phyloP scores from a whole-genome alignment of 2,329 filamentous ascomycete genomes.

The Xylariaceae sp. region DNA sequence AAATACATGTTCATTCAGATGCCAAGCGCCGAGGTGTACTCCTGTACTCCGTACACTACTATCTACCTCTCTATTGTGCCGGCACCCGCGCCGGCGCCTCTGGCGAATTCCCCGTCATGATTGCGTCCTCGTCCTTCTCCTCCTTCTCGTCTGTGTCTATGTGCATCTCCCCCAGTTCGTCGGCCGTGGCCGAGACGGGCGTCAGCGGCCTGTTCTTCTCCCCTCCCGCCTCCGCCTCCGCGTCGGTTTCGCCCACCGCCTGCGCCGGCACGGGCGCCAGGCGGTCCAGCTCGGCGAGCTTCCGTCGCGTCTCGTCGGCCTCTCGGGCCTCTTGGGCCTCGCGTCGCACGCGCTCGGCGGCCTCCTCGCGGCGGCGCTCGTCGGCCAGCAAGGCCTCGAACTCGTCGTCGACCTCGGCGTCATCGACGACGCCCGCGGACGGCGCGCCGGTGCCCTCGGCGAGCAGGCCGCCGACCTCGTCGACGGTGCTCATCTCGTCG shows the following conservation, averaged over 20 bases:
- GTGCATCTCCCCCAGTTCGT: slow-evolving; percentile 30
- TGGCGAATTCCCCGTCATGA: no score
- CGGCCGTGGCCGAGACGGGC: slow-evolving; percentile 24
- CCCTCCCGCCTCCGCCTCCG: slow-evolving; percentile 21
- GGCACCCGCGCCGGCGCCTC: slow-evolving; percentile 6
- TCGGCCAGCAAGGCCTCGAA: slow-evolving; percentile 65
- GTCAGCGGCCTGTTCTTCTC: slow-evolving; percentile 15
- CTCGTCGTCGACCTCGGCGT: slow-evolving; percentile 81
- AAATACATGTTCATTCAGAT: no score
- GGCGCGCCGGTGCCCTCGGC: slow-evolving; percentile 48
- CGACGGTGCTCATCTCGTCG: slow-evolving; percentile 72
- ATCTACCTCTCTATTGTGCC: slow-evolving; percentile 4
- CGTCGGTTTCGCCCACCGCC: slow-evolving; percentile 16
- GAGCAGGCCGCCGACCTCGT: slow-evolving; percentile 75
- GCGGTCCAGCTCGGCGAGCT: slow-evolving; percentile 42
- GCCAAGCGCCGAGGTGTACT: no score
- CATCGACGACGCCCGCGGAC: slow-evolving; percentile 53
- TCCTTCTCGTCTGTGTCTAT: slow-evolving; percentile 18
- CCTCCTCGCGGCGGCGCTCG: slow-evolving; percentile 45
- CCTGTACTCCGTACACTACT: no score
- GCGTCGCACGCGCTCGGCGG: slow-evolving; percentile 31
- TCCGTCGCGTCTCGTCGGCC: slow-evolving; percentile 39
- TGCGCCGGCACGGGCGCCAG: slow-evolving; percentile 26
- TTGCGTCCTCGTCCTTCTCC: slow-evolving; percentile 1
- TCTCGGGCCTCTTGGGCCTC: slow-evolving; percentile 37